A percentile compares a stretch with the other conserved stretches of the same genome.
These are phyloP conservation scores for Monosporascus cannonballus DNA, from an alignment of 2,329 filamentous ascomycete genomes.

Conservation along the genomic window DNA sequence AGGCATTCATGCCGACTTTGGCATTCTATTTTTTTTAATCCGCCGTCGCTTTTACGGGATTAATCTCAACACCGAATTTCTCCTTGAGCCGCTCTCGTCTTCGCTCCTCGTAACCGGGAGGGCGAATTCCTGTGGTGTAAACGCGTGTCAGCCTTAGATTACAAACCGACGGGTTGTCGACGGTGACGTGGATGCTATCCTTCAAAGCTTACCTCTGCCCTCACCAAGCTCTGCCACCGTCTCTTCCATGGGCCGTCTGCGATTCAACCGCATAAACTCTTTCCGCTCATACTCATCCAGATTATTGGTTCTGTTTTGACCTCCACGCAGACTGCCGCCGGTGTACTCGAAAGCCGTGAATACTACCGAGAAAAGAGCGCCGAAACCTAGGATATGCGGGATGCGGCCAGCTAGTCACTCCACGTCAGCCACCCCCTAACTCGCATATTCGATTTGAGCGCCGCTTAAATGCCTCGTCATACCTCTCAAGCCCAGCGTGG, in stretches of 20 bases:
- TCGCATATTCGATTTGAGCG: background rate
- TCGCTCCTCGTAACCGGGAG: slow-evolving; percentile 78
- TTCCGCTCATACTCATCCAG: slow-evolving; percentile 71
- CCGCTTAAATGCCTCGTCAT: slow-evolving; percentile 25
- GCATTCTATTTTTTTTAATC: slow-evolving; percentile 25
- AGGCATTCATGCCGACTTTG: background rate
- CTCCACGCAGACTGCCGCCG: slow-evolving; percentile 49
- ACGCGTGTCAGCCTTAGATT: slow-evolving; percentile 1
- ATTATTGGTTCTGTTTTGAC: slow-evolving; percentile 41
- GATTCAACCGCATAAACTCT: slow-evolving; percentile 66
- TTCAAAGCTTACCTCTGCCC: slow-evolving; percentile 62
- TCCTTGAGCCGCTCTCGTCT: slow-evolving; percentile 75
- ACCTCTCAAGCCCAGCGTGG: slow-evolving; percentile 68
- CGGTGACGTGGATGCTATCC: background rate
- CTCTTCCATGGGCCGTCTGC: slow-evolving; percentile 69
- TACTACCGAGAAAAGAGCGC: slow-evolving; percentile 46
- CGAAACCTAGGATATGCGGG: slow-evolving; percentile 58
- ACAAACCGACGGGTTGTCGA: slow-evolving; percentile 2
- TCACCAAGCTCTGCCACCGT: slow-evolving; percentile 78
- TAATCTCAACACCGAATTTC: slow-evolving; percentile 82
- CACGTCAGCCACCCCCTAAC: slow-evolving; percentile 2
- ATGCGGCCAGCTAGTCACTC: slow-evolving; percentile 48
- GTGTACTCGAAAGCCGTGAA: slow-evolving; percentile 59
- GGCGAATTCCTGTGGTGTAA: slow-evolving; percentile 60
- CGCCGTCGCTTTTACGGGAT: slow-evolving; percentile 51